Conservation (phyloP, 371 early-diverging fungal genomes). For the Mortierella sp. region DNA sequence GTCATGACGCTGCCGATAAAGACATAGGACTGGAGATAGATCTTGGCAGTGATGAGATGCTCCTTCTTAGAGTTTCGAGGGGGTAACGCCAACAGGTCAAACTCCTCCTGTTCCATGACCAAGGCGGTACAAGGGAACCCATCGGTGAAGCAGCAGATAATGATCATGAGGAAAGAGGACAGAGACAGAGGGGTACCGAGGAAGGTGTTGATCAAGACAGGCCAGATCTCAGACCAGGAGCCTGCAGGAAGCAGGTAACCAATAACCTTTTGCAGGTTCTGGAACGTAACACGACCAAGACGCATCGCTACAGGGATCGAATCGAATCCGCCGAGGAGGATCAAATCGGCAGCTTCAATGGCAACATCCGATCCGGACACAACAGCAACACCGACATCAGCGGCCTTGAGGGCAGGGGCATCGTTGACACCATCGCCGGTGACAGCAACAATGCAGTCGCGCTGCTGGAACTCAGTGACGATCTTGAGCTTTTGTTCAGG, state of each 20-base stretch:
- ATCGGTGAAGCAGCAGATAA: slow-evolving; percentile 70
- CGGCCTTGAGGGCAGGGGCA: slow-evolving; percentile 83
- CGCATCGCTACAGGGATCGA: slow-evolving; percentile 80
- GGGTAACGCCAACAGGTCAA: slow-evolving; percentile 67
- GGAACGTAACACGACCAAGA: slow-evolving; percentile 86
- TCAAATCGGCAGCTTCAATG: slow-evolving; percentile 83
- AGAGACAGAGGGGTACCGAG: slow-evolving; percentile 77
- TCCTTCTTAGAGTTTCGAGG: slow-evolving; percentile 75
- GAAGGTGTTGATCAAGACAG: slow-evolving; percentile 77
- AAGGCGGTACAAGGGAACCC: slow-evolving; percentile 69
- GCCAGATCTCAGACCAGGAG: slow-evolving; percentile 77
- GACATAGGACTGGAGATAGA: slow-evolving; percentile 72
- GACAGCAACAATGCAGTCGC: slow-evolving; percentile 79
- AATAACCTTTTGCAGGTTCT: slow-evolving; percentile 86
- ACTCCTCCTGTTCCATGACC: slow-evolving; percentile 76
- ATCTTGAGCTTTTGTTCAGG: slow-evolving; percentile 87
- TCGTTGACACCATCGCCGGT: slow-evolving; percentile 97
- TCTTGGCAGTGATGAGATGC: slow-evolving; percentile 64
- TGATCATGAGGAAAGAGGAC: slow-evolving; percentile 73
- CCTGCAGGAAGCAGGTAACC: slow-evolving; percentile 82
- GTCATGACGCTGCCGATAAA: slow-evolving; percentile 74
- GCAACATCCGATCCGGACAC: slow-evolving; percentile 83
- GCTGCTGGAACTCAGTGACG: slow-evolving; percentile 76
- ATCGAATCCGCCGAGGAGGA: slow-evolving; percentile 77
- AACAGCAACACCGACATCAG: slow-evolving; percentile 87